Evolutionary conservation across 495 filamentous ascomycete species (phyloP).

Genomic region (Xylaria intraflava): DNA sequence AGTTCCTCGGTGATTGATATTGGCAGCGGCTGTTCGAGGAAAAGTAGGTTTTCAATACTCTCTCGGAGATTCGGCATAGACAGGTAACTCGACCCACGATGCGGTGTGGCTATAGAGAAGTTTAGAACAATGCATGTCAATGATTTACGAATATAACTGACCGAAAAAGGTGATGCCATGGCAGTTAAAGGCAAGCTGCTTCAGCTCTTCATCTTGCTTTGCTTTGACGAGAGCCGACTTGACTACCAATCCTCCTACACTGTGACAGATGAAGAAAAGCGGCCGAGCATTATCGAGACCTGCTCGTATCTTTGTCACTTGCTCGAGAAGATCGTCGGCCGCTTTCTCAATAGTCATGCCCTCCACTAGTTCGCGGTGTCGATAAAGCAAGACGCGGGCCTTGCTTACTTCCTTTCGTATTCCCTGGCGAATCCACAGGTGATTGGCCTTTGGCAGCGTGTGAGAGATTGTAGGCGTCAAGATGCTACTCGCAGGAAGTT

Average conservation of each 20-base stretch:
- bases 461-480: conserved; percentile 28
- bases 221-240: conserved; percentile 52
- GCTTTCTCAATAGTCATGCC: conserved; percentile 43
- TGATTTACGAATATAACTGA: conserved; percentile 16
- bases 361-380: conserved; percentile 45
- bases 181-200: conserved; percentile 46
- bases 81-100: conserved; percentile 60
- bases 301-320: conserved; percentile 34
- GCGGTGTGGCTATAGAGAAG: conserved; percentile 43
- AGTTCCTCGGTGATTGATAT: conserved; percentile 43
- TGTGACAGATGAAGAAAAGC: conserved; percentile 59
- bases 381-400: conserved; percentile 50
- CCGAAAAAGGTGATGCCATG: conserved; percentile 58
- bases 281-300: conserved; percentile 38
- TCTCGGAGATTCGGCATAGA: conserved; percentile 50
- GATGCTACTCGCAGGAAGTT: conserved; percentile 22
- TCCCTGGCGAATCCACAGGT: conserved; percentile 37
- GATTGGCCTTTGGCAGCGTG: conserved; percentile 21
- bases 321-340: conserved; percentile 44
- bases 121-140: conserved; percentile 10
- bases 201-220: conserved; percentile 32
- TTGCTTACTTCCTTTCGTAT: conserved; percentile 31
- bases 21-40: conserved; percentile 49
- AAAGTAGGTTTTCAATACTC: conserved; percentile 49
- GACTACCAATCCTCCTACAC: conserved; percentile 56